phyloP scores from a whole-genome alignment of 441 rosid species.

The Populus hybrid region DNA sequence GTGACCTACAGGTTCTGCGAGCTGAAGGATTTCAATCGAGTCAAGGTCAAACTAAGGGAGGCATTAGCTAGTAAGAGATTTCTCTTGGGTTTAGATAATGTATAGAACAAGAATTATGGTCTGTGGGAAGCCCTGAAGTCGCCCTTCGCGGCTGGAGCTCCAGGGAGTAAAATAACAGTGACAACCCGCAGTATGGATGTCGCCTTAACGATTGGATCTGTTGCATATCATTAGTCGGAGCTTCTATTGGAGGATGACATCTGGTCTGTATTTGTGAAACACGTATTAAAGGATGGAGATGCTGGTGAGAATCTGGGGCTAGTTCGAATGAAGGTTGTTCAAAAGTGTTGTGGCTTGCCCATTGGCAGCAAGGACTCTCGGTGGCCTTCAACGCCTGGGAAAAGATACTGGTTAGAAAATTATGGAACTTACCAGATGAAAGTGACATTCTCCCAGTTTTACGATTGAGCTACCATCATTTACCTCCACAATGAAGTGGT shows the following conservation, averaged over 20 bases:
- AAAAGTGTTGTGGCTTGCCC: slow-evolving; percentile 13
- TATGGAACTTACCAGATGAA: slow-evolving; percentile 10
- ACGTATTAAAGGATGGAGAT: not conserved
- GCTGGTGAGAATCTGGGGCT: not conserved
- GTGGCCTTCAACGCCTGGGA: slow-evolving; percentile 19
- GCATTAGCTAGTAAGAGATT: not conserved
- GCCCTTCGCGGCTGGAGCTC: not conserved
- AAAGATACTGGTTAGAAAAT: not conserved
- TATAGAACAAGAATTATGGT: slow-evolving; percentile 10
- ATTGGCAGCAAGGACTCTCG: slow-evolving; percentile 26
- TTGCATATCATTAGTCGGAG: not conserved
- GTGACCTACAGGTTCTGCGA: not conserved
- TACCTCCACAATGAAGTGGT: slow-evolving; percentile 13
- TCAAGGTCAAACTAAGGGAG: slow-evolving; percentile 3
- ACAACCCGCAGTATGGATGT: slow-evolving; percentile 10
- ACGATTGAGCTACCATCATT: slow-evolving; percentile 18
- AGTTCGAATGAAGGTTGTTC: not conserved
- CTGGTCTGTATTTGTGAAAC: not conserved
- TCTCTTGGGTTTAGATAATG: slow-evolving; percentile 20
- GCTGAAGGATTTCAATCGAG: not conserved
- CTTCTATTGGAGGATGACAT: not conserved
- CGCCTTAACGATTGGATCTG: not conserved
- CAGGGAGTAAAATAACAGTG: slow-evolving; percentile 19
- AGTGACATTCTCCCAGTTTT: slow-evolving; percentile 3
- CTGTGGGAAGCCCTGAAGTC: not conserved